Percentiles rank a stretch among this genome's conserved stretches.
phyloP scores from a whole-genome alignment of 495 filamentous ascomycete species.

The Annulohypoxylon maeteangense region DNA sequence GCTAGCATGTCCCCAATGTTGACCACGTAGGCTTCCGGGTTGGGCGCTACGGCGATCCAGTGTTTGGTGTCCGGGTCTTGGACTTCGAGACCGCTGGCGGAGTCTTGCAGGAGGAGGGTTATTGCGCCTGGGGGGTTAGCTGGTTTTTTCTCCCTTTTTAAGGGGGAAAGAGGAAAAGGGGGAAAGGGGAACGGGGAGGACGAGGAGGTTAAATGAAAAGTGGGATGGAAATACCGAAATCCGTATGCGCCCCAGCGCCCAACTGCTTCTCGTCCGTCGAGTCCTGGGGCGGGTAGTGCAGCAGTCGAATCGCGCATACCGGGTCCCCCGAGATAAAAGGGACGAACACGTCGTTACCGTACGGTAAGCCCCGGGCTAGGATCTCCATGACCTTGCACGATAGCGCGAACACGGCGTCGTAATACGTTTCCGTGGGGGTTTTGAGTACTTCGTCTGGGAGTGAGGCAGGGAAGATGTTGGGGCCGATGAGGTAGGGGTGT shows the following conservation, averaged over 20 bases:
- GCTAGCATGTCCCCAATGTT: slow-evolving; percentile 64
- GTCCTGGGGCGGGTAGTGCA: slow-evolving; percentile 62
- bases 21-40: slow-evolving; percentile 62
- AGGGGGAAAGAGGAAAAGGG: background rate
- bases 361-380: slow-evolving; percentile 55
- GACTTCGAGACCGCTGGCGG: slow-evolving; percentile 57
- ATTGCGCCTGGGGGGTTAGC: slow-evolving; percentile 48
- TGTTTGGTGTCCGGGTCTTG: slow-evolving; percentile 47
- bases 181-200: background rate
- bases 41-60: slow-evolving; percentile 57
- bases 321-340: slow-evolving; percentile 54
- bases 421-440: slow-evolving; percentile 48
- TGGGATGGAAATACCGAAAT: slow-evolving; percentile 49
- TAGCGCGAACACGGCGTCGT: slow-evolving; percentile 46
- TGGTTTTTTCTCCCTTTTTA: background rate
- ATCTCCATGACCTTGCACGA: slow-evolving; percentile 48
- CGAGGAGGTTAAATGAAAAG: no score
- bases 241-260: slow-evolving; percentile 62
- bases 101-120: slow-evolving; percentile 59
- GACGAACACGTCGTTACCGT: slow-evolving; percentile 53
- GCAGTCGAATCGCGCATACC: slow-evolving; percentile 49
- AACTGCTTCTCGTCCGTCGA: slow-evolving; percentile 47
- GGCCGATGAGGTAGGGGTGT: slow-evolving; percentile 53
- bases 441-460: slow-evolving; percentile 40
- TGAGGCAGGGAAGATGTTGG: slow-evolving; percentile 58